Conservation (phyloP, 495 filamentous ascomycete genomes). For the Parmelia sp. region DNA sequence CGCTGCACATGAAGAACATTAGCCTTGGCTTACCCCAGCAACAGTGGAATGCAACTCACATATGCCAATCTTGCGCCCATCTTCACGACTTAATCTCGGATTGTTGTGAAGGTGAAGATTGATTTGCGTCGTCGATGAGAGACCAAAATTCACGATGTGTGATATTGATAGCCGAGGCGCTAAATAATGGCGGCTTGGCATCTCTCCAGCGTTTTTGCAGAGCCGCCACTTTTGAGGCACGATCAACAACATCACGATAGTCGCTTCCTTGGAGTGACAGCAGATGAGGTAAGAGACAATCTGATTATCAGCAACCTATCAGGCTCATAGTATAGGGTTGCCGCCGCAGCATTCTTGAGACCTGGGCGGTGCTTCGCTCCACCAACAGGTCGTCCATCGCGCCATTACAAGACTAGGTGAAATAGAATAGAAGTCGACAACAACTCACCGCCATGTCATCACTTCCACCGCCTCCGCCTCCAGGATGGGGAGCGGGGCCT, state of each 20-base stretch:
- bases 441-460: conserved; percentile 62
- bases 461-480: conserved; percentile 71
- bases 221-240: conserved; percentile 11
- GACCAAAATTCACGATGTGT: conserved; percentile 14
- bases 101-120: neutral
- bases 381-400: neutral
- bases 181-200: conserved; percentile 6
- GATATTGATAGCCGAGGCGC: conserved; percentile 17
- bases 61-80: conserved; percentile 66
- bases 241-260: neutral
- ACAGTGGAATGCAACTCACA: conserved; percentile 45
- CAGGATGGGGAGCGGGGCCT: conserved; percentile 66
- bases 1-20: conserved; percentile 45
- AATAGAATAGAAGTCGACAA: neutral
- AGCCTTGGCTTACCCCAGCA: conserved; percentile 22
- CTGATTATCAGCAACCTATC: neutral
- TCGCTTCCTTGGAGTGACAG: neutral
- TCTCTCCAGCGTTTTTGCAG: conserved; percentile 11
- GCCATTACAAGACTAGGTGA: neutral
- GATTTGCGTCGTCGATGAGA: conserved; percentile 35
- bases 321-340: neutral
- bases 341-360: neutral
- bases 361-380: conserved; percentile 1
- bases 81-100: conserved; percentile 46
- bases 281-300: conserved; percentile 2